A percentile compares a stretch with the other conserved stretches of the same genome.
Conservation (phyloP, 768 basidiomycete genomes). For the Exidia glandulosa region DNA sequence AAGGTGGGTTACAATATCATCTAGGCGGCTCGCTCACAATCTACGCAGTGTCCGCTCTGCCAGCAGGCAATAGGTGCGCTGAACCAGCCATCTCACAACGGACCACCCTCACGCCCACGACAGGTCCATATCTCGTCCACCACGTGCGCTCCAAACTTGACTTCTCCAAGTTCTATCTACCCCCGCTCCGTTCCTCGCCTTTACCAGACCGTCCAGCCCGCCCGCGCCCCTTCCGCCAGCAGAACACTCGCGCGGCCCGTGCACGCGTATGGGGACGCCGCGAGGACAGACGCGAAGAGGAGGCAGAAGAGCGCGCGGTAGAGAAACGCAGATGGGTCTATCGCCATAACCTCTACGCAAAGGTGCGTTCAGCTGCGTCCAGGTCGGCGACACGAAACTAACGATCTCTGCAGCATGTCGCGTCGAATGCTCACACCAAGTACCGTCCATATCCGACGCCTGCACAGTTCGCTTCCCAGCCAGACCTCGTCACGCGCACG, state of each 20-base stretch:
- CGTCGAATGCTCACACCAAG: conserved; percentile 74
- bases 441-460: conserved; percentile 89
- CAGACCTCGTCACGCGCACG: conserved; percentile 62
- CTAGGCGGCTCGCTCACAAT: conserved; percentile 29
- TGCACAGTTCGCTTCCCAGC: conserved; percentile 67
- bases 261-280: conserved; percentile 22
- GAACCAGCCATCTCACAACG: not conserved
- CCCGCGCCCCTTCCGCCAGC: conserved; percentile 19
- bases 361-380: conserved; percentile 39
- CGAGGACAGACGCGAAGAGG: conserved; percentile 40
- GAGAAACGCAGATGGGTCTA: conserved; percentile 72
- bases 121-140: conserved; percentile 63
- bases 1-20: conserved; percentile 5
- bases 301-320: conserved; percentile 65
- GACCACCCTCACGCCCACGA: conserved; percentile 9
- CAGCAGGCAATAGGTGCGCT: conserved; percentile 40
- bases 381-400: no score
- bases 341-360: conserved; percentile 67
- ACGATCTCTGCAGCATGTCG: conserved; percentile 57
- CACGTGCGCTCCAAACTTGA: conserved; percentile 66
- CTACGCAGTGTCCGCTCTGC: conserved; percentile 68
- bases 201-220: conserved; percentile 14
- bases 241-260: conserved; percentile 14
- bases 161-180: conserved; percentile 70
- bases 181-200: conserved; percentile 49